Percentiles rank a stretch among this genome's conserved stretches.
Evolutionary conservation across 2,329 filamentous ascomycete species (phyloP).

Genomic region (Fusarium sororula): DNA sequence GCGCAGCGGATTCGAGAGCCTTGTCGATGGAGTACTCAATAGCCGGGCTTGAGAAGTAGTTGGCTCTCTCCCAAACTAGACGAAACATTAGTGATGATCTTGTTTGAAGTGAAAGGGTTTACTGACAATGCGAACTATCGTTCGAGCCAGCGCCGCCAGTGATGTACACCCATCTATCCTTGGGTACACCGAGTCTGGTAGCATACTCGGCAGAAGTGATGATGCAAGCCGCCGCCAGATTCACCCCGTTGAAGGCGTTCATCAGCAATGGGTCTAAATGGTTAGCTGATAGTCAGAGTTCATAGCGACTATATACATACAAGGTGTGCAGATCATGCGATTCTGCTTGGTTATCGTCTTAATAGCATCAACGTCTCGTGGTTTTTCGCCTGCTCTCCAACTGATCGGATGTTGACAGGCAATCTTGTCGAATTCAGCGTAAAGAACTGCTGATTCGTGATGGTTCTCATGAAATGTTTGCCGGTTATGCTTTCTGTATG

Average conservation of each 20-base stretch:
- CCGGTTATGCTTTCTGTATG: constrained; percentile 63
- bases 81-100: fast-evolving
- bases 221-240: constrained; percentile 68
- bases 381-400: constrained; percentile 63
- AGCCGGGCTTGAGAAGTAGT: constrained; percentile 66
- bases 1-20: constrained; percentile 57
- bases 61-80: constrained; percentile 69
- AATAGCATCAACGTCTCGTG: constrained; percentile 60
- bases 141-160: constrained; percentile 70
- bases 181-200: constrained; percentile 60
- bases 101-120: fast-evolving
- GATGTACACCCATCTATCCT: constrained; percentile 69
- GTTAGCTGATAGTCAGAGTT: fast-evolving
- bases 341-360: constrained; percentile 64
- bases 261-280: constrained; percentile 69
- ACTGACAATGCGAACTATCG: constrained; percentile 63
- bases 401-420: constrained; percentile 62
- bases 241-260: constrained; percentile 77
- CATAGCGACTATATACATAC: constrained; percentile 49
- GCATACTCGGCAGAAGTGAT: constrained; percentile 67
- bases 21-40: constrained; percentile 67
- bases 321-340: constrained; percentile 74
- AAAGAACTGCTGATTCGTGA: constrained; percentile 66
- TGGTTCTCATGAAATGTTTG: constrained; percentile 66
- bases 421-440: constrained; percentile 67